Percentiles rank a stretch among this genome's conserved stretches.
Conservation (phyloP, 805 yeast genomes). For the Lipomyces yamadae region DNA sequence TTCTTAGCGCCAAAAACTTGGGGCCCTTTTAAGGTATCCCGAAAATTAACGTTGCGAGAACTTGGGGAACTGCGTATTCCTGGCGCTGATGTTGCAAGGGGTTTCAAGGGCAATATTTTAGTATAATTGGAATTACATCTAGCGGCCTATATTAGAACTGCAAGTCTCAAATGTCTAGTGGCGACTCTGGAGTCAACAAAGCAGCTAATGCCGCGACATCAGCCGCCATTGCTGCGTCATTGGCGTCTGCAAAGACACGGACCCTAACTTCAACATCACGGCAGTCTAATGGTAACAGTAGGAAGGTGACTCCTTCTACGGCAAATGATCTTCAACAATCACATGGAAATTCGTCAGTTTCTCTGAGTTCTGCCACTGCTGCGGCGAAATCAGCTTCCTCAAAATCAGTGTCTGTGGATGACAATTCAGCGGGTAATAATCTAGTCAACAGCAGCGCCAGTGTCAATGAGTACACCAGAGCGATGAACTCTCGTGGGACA, state of each 20-base stretch:
- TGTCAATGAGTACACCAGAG: not conserved
- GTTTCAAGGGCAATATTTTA: not conserved
- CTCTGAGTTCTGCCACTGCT: slow-evolving; percentile 3
- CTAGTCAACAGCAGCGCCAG: not conserved
- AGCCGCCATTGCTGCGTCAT: slow-evolving; percentile 11
- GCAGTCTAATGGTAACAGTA: not conserved
- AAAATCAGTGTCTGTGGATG: not conserved
- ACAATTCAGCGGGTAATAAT: not conserved
- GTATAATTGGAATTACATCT: not conserved
- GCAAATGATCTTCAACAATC: not conserved
- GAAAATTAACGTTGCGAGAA: not conserved
- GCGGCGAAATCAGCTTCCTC: slow-evolving; percentile 8
- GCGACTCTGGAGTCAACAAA: not conserved
- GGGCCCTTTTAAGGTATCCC: too few relatives aligned
- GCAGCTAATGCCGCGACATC: slow-evolving; percentile 5
- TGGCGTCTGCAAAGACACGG: slow-evolving; percentile 1
- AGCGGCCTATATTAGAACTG: not conserved
- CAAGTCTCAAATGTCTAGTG: not conserved
- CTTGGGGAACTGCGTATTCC: not conserved
- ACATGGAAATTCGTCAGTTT: not conserved
- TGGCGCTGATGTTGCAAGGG: not conserved
- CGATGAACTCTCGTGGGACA: not conserved
- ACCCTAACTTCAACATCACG: not conserved
- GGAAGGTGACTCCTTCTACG: not conserved
- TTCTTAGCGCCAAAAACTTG: too few relatives aligned